Evolutionary conservation across 1,139 yeast genomes (phyloP), one percentile per base, ranked within the genome.

Genomic region (Pichia sp.): DNA sequence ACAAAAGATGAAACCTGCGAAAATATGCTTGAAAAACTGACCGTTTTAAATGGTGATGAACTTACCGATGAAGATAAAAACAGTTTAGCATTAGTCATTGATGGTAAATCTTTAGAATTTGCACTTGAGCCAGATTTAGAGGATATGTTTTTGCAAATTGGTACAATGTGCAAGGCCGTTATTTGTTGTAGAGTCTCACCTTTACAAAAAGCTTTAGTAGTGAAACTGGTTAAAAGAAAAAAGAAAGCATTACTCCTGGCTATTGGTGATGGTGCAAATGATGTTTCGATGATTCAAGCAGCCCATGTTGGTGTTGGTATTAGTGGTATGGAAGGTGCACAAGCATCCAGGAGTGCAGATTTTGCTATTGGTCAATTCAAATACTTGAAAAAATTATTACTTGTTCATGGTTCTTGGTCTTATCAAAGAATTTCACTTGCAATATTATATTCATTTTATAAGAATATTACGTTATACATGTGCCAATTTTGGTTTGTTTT

Each of bases 271-370:
- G 99, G 98, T 58, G 97, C 98, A 4, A 92, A 92, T 63, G 99
- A 92, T 70, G 98, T 92, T 33, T 86, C 96, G 41, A 92, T 92
- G 99, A 92, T 92, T 58, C 98, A 92, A 67, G 97, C 97, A 11
- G 98, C 98, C 0, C 96, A 92, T 66, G 96, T 92, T 45, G 99
- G 99, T 53, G 95, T 92, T 42, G 99, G 99, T 64, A 92, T 92
- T 57, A 87, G 94, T 62, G 99, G 99, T 58, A 86, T 88, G 87
- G 98, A 94, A 70, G 99, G 99, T 58, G 90, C 90, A 89, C 99
- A 94, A 67, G 98, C 98, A 7, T 97, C 98, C 0, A 77, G 98
- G 66, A 83, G 95, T 66, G 98, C 99, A 0, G 99, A 94, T 72
- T 81, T 92, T 52, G 90, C 97, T 1, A 88, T 94, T 67, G 98